Evolutionary conservation across 1,284 basidiomycete species (phyloP), one percentile per base, ranked within the genome.

Genomic region (Ceratobasidium sp.): DNA sequence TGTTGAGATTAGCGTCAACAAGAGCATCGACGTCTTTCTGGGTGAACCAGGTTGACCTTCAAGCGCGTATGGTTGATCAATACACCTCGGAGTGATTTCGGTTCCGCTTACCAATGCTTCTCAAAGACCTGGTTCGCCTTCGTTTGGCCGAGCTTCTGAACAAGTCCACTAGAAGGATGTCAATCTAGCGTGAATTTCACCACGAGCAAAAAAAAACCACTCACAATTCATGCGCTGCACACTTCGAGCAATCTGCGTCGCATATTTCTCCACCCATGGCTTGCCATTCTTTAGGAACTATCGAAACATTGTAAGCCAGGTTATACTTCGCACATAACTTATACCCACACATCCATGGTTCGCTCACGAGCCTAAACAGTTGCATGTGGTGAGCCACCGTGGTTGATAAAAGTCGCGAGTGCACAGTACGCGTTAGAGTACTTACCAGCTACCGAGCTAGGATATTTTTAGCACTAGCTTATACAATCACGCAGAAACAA

Each of bases 181-280:
- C 29, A 35, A 31, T n/a, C 31, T 20, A 3, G 3, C 7, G 25
- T 20, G 12, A 32, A 15, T 17, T n/a, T 12, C 17, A 32, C 2
- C 31, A 22, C n/a, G 50, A 12, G 20, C 45, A n/a, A n/a, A n/a
- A 45, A 45, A 45, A 22, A 3, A 71, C 55, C 34, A 74, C 69
- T 32, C 69, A 87, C 87, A 84, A 88, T 79, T 90, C 88, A 15
- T 82, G 80, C 1, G 78, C 79, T 54, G 88, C 87, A 73, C 87
- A 89, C 10, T 74, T 76, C 0, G 83, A 81, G 72, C 87, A 88
- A 58, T 83, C 80, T 8, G 10, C 52, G 49, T 72, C 60, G 74
- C 86, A 87, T 6, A 72, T 72, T 73, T 89, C 71, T 2, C 88
- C 88, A 32, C 88, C 88, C 87, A 90, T 89, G 7, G 78, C 77